Evolutionary conservation across 192 early-diverging fungal genomes (phyloP), one percentile per base, ranked within the genome.

Genomic region (Backusella psychrophila): DNA sequence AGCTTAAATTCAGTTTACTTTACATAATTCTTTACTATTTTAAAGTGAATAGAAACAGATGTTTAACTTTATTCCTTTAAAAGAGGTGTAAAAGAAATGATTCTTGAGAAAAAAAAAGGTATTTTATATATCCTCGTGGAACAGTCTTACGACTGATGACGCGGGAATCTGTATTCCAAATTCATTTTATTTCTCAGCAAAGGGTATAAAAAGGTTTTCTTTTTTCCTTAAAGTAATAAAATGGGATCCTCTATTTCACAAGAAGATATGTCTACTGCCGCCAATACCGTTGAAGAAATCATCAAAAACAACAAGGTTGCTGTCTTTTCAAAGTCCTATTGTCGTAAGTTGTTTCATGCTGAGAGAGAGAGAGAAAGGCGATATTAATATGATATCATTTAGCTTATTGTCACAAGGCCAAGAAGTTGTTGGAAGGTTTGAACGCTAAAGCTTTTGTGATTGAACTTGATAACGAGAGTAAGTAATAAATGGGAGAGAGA

Each of bases 261-360:
- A 69, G 68, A 44, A 71, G 41, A 71, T 29, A 83, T 83, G 76
- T 44, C 82, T 44, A 17, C 23, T 7, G 69, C 81, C 66, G 74
- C 83, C 73, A 33, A 79, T 36, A 65, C 80, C 68, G 81, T 88
- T 75, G 84, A 88, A 49, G 74, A 75, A 44, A 71, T 81, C 76
- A 88, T 88, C 56, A 70, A 74, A 65, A 84, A 82, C 71, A 85
- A 91, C 80, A 81, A 56, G 29, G 82, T 90, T 56, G 84, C 83
- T 78, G 89, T 96, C 53, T 96, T 95, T 85, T 92, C 92, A 80
- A 97, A 92, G 83, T 83, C 86, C 6, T 87, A 86, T 68, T 94
- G 92, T 83, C 91, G 78, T 79, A 71, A 75, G 78, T 79, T 19
- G 8, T 31, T 3, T 8, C 9, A n/a, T 56, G 33, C 33, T 33